Conservation (phyloP, 352 stramenopile genomes). For the Phytophthora hibernalis region DNA sequence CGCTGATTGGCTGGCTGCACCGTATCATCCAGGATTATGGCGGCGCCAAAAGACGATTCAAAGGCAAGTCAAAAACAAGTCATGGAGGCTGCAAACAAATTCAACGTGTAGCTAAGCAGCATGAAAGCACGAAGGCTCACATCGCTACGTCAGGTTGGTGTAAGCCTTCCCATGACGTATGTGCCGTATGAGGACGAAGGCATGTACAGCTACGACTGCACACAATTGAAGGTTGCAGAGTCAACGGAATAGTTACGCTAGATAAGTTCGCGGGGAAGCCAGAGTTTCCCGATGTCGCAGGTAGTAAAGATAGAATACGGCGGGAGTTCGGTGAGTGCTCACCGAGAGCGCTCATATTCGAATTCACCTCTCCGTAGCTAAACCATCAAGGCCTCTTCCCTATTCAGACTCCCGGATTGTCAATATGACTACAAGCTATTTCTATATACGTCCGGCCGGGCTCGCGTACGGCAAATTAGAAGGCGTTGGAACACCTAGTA, state of each 20-base stretch:
- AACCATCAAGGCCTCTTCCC: background rate
- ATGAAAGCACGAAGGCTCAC: too few relatives aligned
- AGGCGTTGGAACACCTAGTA: background rate
- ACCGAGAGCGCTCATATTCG: slow-evolving; percentile 3
- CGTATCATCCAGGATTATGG: too few relatives aligned
- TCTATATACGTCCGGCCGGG: slow-evolving; percentile 12
- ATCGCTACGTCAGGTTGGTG: too few relatives aligned
- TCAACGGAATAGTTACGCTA: background rate
- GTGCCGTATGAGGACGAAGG: too few relatives aligned
- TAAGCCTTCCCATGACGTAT: too few relatives aligned
- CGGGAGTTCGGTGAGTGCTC: background rate
- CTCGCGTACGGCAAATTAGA: slow-evolving; percentile 15
- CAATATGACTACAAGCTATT: slow-evolving; percentile 7
- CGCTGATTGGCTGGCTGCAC: too few relatives aligned
- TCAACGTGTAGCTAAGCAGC: too few relatives aligned
- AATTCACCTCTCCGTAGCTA: background rate
- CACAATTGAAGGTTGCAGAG: slow-evolving; percentile 15
- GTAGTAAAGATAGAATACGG: background rate
- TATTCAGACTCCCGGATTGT: background rate
- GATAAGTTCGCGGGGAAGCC: slow-evolving; percentile 1
- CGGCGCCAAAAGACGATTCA: too few relatives aligned
- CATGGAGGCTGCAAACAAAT: too few relatives aligned
- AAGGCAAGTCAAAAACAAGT: too few relatives aligned
- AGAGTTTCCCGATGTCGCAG: slow-evolving; percentile 6
- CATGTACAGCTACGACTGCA: too few relatives aligned